Evolutionary conservation across 352 stramenopile species (phyloP).

Genomic region (Hyaloperonospora brassicae): DNA sequence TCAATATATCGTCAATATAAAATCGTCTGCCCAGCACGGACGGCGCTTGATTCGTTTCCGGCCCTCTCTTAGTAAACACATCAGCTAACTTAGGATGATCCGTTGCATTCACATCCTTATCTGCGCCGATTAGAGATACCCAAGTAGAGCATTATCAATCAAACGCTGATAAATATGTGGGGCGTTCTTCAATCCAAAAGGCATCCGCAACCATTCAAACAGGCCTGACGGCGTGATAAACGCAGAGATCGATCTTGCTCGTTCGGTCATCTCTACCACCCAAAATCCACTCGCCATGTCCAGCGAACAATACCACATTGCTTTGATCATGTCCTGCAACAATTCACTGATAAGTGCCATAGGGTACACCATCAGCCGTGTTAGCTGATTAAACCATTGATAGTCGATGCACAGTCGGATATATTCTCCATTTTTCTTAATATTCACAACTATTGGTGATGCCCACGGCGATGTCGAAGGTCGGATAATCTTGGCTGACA

Average conservation of each 20-base stretch:
- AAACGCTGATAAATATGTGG: constrained; percentile 25
- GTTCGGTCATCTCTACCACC: too few relatives aligned
- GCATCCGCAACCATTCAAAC: constrained; percentile 23
- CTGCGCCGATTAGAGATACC: not conserved
- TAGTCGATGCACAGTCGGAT: not conserved
- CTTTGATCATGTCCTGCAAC: constrained; percentile 9
- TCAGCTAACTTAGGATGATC: too few relatives aligned
- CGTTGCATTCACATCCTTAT: too few relatives aligned
- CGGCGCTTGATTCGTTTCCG: too few relatives aligned
- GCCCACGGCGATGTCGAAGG: too few relatives aligned
- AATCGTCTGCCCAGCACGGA: constrained; percentile 12
- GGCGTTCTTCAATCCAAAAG: constrained; percentile 4
- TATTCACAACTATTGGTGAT: not conserved
- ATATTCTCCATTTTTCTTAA: constrained; percentile 3
- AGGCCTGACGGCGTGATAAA: constrained; percentile 20
- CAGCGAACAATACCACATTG: constrained; percentile 15
- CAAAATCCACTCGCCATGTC: too few relatives aligned
- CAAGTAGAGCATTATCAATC: constrained; percentile 23
- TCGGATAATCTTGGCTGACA: not conserved
- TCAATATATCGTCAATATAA: constrained; percentile 26
- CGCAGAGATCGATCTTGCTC: constrained; percentile 8
- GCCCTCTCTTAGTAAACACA: too few relatives aligned
- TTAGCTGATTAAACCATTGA: not conserved
- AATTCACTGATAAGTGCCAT: constrained; percentile 1
- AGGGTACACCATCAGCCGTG: not conserved